Conservation (phyloP, 1,284 basidiomycete genomes). For the Amylostereum chailletii region DNA sequence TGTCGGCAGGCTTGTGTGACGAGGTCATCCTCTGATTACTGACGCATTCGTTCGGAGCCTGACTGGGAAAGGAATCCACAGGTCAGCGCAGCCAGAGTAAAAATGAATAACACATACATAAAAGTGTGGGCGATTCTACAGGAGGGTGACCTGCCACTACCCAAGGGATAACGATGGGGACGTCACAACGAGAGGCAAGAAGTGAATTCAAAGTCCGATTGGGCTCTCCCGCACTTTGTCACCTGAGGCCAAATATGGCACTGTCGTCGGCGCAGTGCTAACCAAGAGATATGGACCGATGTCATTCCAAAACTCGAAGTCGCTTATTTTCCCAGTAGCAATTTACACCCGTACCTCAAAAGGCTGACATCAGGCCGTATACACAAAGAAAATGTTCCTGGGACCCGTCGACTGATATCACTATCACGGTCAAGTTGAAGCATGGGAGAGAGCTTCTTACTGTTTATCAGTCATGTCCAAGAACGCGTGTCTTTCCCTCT, state of each 20-base stretch:
- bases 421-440: neutral
- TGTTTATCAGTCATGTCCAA: conserved; percentile 56
- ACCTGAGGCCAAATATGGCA: too few species aligned
- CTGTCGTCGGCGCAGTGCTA: too few species aligned
- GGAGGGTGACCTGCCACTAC: too few species aligned
- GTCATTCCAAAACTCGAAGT: neutral
- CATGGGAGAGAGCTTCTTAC: conserved; percentile 22
- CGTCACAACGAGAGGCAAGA: too few species aligned
- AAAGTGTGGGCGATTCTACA: too few species aligned
- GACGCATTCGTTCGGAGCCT: neutral
- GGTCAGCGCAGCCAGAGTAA: neutral
- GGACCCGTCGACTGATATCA: conserved; percentile 1
- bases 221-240: too few species aligned
- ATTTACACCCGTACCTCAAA: neutral
- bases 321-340: neutral
- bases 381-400: conserved; percentile 27
- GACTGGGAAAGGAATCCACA: neutral
- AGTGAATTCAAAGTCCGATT: too few species aligned
- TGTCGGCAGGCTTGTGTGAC: neutral
- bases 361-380: conserved; percentile 19
- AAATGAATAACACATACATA: neutral
- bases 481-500: conserved; percentile 53
- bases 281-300: neutral
- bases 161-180: too few species aligned
- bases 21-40: neutral